A percentile compares a stretch with the other conserved stretches of the same genome.
Evolutionary conservation across 176 grass and related monocot species (phyloP).

Genomic region (Dactylis glomerata): DNA sequence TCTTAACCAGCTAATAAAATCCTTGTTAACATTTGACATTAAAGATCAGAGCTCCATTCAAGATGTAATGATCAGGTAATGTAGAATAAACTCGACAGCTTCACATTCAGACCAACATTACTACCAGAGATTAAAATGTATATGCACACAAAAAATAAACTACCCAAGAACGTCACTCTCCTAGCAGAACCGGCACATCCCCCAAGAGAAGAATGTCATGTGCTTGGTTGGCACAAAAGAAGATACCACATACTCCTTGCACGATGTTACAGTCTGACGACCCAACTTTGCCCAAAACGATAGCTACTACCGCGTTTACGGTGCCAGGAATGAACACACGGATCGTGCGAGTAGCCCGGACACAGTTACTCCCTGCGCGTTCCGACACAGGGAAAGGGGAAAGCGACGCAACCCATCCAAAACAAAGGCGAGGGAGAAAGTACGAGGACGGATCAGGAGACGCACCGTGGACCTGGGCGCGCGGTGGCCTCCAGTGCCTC

Average conservation of each 20-base stretch:
- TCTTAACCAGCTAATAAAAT: not conserved
- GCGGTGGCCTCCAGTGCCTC: constrained; percentile 37
- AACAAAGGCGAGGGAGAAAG: not conserved
- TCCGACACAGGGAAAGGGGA: not conserved
- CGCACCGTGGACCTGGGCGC: constrained; percentile 33
- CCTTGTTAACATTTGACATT: not conserved
- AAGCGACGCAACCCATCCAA: constrained; percentile 7
- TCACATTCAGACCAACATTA: not conserved
- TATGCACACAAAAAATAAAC: not conserved
- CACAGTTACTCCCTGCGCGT: not conserved
- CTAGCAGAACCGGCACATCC: constrained; percentile 1
- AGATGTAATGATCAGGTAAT: not conserved
- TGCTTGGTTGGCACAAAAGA: not conserved
- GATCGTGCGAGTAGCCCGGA: not conserved
- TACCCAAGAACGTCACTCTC: constrained; percentile 1
- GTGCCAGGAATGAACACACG: not conserved
- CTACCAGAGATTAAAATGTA: not conserved
- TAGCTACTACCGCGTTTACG: not conserved
- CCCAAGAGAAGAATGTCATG: constrained; percentile 10
- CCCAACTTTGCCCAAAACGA: not conserved
- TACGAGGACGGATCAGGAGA: constrained; percentile 2
- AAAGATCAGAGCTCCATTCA: not conserved
- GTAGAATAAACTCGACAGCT: not conserved
- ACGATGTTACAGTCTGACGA: not conserved
- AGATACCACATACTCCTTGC: not conserved